Evolutionary conservation across 1,284 basidiomycete species (phyloP).

Genomic region (Schizophyllum amplum): DNA sequence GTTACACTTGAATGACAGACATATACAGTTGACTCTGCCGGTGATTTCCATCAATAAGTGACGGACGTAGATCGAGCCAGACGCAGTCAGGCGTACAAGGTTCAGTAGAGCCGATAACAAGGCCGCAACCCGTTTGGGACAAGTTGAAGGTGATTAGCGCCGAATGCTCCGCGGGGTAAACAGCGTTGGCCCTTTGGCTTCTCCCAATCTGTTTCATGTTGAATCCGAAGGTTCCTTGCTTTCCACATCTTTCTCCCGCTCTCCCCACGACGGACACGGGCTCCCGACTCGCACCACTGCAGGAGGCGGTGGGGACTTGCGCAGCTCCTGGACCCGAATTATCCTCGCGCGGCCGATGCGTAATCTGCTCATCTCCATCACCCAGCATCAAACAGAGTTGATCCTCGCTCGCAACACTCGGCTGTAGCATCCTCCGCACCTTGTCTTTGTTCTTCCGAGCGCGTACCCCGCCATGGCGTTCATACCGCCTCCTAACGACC

Average conservation of each 20-base stretch:
- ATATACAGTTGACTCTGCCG: no score
- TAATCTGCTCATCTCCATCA: neutral
- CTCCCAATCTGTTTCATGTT: neutral
- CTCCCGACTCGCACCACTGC: neutral
- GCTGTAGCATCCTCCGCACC: neutral
- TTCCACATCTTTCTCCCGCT: neutral
- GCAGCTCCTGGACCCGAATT: neutral
- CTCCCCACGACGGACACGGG: neutral
- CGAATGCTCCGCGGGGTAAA: neutral
- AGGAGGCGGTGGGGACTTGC: neutral
- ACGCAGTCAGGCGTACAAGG: no score
- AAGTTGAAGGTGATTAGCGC: neutral
- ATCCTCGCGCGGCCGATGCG: neutral
- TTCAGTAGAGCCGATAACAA: no score
- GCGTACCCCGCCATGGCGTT: slow-evolving; percentile 23
- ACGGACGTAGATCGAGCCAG: no score
- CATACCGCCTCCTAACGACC: slow-evolving; percentile 31
- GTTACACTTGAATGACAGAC: no score
- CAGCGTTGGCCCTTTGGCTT: neutral
- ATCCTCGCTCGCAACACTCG: neutral
- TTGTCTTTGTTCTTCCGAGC: neutral
- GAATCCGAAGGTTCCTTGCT: neutral
- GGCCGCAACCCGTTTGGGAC: no score
- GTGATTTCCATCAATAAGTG: no score
- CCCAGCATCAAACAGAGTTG: neutral